A percentile compares a stretch with the other conserved stretches of the same genome.
phyloP scores from a whole-genome alignment of 257 asterid species.

The Plantago elongata region DNA sequence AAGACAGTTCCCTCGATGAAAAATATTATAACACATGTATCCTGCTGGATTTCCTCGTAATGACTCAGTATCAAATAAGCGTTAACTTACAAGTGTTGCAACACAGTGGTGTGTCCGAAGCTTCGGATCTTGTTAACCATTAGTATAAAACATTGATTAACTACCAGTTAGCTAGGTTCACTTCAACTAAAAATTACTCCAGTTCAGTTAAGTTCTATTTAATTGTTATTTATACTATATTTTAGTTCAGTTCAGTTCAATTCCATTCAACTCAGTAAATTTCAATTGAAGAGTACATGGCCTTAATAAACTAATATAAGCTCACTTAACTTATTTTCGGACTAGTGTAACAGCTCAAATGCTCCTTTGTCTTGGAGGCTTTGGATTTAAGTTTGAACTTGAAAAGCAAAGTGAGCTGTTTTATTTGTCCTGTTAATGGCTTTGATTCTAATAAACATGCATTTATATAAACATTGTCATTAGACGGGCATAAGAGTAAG shows the following conservation, averaged over 20 bases:
- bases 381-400: constrained; percentile 18
- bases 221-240: too few relatives aligned
- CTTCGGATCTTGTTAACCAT: constrained; percentile 26
- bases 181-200: too few relatives aligned
- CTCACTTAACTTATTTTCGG: too few relatives aligned
- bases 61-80: background rate
- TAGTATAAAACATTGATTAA: too few relatives aligned
- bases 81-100: constrained; percentile 14
- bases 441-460: background rate
- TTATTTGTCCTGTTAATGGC: constrained; percentile 22
- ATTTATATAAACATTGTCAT: too few relatives aligned
- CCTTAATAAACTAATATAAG: too few relatives aligned
- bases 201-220: background rate
- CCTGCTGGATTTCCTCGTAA: constrained; percentile 32
- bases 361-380: background rate
- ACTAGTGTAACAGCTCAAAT: too few relatives aligned
- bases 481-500: too few relatives aligned
- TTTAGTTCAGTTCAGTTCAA: too few relatives aligned
- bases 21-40: constrained; percentile 26
- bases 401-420: constrained; percentile 32
- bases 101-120: constrained; percentile 27
- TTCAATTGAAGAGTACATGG: too few relatives aligned
- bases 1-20: constrained; percentile 37
- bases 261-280: too few relatives aligned
- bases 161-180: too few relatives aligned